These are phyloP conservation scores for Clonostachys sp. DNA, from an alignment of 2,329 filamentous ascomycete species.

Conservation along the genomic window DNA sequence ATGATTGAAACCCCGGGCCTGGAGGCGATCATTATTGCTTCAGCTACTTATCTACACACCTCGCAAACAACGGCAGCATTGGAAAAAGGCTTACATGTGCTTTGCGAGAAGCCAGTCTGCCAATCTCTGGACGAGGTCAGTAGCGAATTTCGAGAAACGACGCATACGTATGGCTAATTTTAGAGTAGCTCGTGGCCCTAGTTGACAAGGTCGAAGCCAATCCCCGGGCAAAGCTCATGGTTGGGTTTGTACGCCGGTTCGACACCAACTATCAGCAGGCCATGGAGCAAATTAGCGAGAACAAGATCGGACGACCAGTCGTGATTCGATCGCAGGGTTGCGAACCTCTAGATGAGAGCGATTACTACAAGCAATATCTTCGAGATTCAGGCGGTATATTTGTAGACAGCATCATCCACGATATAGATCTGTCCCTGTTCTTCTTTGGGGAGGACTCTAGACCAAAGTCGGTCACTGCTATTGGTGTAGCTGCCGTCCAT, in stretches of 20 bases:
- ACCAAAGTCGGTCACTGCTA: conserved; percentile 19
- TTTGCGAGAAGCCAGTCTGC: conserved; percentile 56
- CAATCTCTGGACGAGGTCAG: conserved; percentile 55
- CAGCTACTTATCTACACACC: conserved; percentile 48
- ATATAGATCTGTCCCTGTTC: conserved; percentile 42
- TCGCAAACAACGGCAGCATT: conserved; percentile 53
- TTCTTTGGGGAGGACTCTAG: conserved; percentile 19
- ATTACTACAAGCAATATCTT: conserved; percentile 66
- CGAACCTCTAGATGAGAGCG: conserved; percentile 60
- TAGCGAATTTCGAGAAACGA: not conserved
- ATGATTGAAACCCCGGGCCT: conserved; percentile 36
- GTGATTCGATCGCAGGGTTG: conserved; percentile 64
- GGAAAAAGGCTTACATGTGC: conserved; percentile 45
- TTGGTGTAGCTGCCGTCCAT: conserved; percentile 8
- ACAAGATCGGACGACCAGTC: conserved; percentile 53
- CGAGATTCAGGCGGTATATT: conserved; percentile 64
- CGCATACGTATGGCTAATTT: conserved; percentile 11
- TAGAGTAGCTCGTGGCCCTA: conserved; percentile 52
- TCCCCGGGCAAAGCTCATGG: conserved; percentile 60
- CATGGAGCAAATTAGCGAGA: conserved; percentile 42
- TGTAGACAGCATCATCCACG: conserved; percentile 67
- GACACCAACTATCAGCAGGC: conserved; percentile 62
- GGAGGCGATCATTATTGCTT: conserved; percentile 33
- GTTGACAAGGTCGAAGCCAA: conserved; percentile 49
- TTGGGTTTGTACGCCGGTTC: conserved; percentile 38